Percentiles rank a stretch among this genome's conserved stretches.
phyloP scores from a whole-genome alignment of 108 stramenopile genomes.

The Cyclotella kingstonii region DNA sequence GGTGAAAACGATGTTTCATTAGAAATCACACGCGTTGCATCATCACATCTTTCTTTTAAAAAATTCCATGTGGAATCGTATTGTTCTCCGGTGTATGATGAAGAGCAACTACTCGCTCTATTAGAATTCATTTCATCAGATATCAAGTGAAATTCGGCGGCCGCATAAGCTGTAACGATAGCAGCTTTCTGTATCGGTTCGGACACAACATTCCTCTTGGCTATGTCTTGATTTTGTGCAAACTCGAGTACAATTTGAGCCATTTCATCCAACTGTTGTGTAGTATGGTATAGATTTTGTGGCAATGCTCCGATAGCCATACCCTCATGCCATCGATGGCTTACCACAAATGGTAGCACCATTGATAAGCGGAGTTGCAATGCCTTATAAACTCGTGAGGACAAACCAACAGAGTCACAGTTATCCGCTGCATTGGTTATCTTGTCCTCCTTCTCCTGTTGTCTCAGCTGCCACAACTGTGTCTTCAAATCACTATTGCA shows the following conservation, averaged over 20 bases:
- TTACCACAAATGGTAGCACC: slow-evolving; percentile 42
- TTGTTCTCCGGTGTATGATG: slow-evolving; percentile 15
- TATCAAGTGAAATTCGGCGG: slow-evolving; percentile 80
- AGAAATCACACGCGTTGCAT: slow-evolving; percentile 44
- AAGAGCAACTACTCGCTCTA: slow-evolving; percentile 17
- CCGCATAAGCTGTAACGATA: slow-evolving; percentile 69
- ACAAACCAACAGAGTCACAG: slow-evolving; percentile 1
- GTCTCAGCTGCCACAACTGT: slow-evolving; percentile 26
- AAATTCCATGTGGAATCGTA: slow-evolving; percentile 71
- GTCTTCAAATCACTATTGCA: slow-evolving; percentile 57
- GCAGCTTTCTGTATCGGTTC: slow-evolving; percentile 42
- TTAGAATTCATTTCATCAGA: slow-evolving; percentile 43
- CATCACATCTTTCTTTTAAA: slow-evolving; percentile 51
- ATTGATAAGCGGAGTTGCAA: slow-evolving; percentile 50
- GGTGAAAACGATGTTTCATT: slow-evolving; percentile 8
- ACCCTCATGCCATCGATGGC: slow-evolving; percentile 72
- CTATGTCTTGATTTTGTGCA: slow-evolving; percentile 1
- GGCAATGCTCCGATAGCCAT: slow-evolving; percentile 80
- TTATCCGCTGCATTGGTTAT: slow-evolving; percentile 3
- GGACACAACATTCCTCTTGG: background rate
- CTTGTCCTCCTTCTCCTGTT: slow-evolving; percentile 1
- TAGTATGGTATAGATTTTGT: slow-evolving; percentile 48
- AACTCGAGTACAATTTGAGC: slow-evolving; percentile 52
- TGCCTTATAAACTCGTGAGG: slow-evolving; percentile 35
- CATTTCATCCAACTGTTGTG: slow-evolving; percentile 61